A percentile compares a stretch with the other conserved stretches of the same genome.
phyloP scores from a whole-genome alignment of 176 grass and related monocot species.

The Cymbopogon citratus region DNA sequence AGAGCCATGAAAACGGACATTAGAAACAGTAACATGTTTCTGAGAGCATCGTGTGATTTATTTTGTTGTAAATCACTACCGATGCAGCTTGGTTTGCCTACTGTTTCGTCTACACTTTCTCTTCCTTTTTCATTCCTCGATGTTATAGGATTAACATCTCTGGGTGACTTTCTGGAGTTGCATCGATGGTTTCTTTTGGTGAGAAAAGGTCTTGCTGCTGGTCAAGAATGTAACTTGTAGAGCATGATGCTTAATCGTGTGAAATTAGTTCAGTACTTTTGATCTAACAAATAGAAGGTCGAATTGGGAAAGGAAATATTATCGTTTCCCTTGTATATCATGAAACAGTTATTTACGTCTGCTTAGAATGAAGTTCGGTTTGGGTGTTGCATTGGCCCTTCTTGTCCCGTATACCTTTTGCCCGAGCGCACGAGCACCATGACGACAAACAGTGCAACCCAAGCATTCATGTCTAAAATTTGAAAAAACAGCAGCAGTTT shows the following conservation, averaged over 20 bases:
- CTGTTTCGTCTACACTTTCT: slow-evolving; percentile 4
- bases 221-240: slow-evolving; percentile 96
- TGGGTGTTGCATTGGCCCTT: neutral
- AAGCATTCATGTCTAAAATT: no score
- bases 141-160: slow-evolving; percentile 35
- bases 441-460: no score
- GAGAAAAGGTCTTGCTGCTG: slow-evolving; percentile 94
- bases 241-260: slow-evolving; percentile 27
- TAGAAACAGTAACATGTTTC: slow-evolving; percentile 30
- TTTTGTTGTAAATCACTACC: slow-evolving; percentile 27
- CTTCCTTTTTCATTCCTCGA: neutral
- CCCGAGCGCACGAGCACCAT: no score
- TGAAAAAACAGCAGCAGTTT: no score
- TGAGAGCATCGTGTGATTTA: slow-evolving; percentile 13
- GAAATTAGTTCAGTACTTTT: slow-evolving; percentile 31
- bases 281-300: slow-evolving; percentile 42
- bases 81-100: slow-evolving; percentile 39
- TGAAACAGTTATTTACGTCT: neutral
- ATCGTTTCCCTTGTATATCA: slow-evolving; percentile 34
- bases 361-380: neutral
- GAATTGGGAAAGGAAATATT: neutral
- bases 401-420: no score
- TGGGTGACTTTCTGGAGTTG: slow-evolving; percentile 19
- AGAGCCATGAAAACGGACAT: slow-evolving; percentile 41
- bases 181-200: slow-evolving; percentile 43